Base-by-base conservation (phyloP, 371 early-diverging fungal genomes). In the Haplosporangium sp. region DNA sequence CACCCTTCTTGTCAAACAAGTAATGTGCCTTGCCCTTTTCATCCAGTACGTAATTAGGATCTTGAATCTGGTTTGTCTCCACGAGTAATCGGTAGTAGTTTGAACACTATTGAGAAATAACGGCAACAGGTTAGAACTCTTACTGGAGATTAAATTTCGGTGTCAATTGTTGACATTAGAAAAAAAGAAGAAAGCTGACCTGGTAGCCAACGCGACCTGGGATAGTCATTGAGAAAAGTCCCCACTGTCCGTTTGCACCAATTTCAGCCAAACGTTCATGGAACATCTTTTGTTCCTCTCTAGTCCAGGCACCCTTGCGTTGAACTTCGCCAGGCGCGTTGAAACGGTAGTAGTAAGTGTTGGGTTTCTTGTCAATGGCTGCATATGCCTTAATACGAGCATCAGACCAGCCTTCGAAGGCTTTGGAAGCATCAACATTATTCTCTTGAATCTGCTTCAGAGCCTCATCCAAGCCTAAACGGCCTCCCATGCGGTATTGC, bases 151-250 rank as follows among this genome's bases (percentile, higher is more conserved):
- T 0, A 50, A 27, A 27, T 27, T 27, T 55, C 57, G 38, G 35
- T 57, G 4, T 39, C 0, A 4, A 20, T 34, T 56, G 27, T 4
- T 1, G 35, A 9, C 19, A 38, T 3, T 39, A 27, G 0, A 9
- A 11, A 1, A 34, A 45, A 15, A 11, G 55, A 27, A 1, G 17
- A 11, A 11, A 11, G 61, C 69, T 8, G 9, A 92, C 94, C 86
- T 94, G 97, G 75, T 97, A 97, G 6, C 97, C 97, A 19, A 97
- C 97, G 20, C 97, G 92, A 13, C 97, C 97, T 9, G 97, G 96
- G 44, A 97, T 94, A 15, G 93, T 88, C 94, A 95, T 96, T 34
- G 96, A 94, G 82, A 97, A 97, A 57, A 97, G 90, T 39, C 97
- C 97, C 97, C 97, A 97, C 82, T 97, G 96, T 8, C 97, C 97